Evolutionary conservation across 192 early-diverging fungal species (phyloP), one percentile per base, ranked within the genome.

Genomic region (Podila epigama): DNA sequence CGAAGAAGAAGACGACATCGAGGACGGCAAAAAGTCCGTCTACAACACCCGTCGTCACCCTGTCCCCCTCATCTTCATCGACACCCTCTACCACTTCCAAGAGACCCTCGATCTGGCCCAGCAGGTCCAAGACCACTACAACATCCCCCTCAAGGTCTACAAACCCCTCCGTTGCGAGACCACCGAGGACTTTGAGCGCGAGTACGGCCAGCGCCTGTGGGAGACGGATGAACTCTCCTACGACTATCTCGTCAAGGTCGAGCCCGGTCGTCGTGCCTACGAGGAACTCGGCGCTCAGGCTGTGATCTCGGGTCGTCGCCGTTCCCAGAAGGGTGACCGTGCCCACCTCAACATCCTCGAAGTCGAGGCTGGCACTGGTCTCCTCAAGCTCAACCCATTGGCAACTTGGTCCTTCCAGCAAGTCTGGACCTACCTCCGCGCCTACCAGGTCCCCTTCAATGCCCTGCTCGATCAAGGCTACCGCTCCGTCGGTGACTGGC

Each of bases 221-320:
- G 88, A 92, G 65, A 85, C 79, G 7, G 90, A 96, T 60, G 88
- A 93, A 36, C 82, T 89, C 53, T 82, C 85, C 2, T 94, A 94
- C 67, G 97, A 98, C 83, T 98, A 91, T 69, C 78, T 95, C 20
- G 93, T 96, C 66, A 98, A 98, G 70, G 95, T 95, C 22, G 97
- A 98, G 81, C 97, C 97, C 0, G 92, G 91, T 10, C 90, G 91
- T 40, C 88, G 97, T 8, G 92, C 97, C 22, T 95, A 97, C 80
- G 79, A 85, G 55, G 85, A 91, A 64, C 83, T 94, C 25, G 53
- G 83, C 13, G 95, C 89, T n/a, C 82, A 84, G 31, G 92, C 91
- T 9, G 89, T 94, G 39, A 94, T 98, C 62, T 96, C 97, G 3
- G 97, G 97, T 32, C 92, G 97, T 32, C 88, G 97, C 51, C 85